Base-by-base conservation (phyloP, 2,329 filamentous ascomycete genomes). In the Phialophora macrospora region DNA sequence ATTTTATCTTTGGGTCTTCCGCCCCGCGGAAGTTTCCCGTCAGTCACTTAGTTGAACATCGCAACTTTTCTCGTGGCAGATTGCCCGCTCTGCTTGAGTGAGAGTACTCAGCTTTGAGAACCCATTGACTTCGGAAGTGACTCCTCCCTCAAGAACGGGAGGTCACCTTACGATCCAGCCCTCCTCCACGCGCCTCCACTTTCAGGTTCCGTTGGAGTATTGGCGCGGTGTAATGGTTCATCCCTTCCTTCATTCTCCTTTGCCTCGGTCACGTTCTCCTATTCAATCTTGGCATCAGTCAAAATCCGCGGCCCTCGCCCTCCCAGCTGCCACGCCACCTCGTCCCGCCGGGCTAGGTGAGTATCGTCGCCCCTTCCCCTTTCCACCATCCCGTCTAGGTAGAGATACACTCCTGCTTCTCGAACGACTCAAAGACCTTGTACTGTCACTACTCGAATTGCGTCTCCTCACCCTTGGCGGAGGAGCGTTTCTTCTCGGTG, bases 291-390 rank as follows among this genome's bases (percentile, higher is more conserved):
- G 28, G 17, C 38, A 52, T 63, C 55, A 66, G n/a, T 58, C 62
- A 44, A 69, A 69, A 52, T 69, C 67, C 11, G 64, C 67, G 9
- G 67, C 67, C 24, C 63, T 60, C 22, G 65, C 57, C 32, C 67
- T 62, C 9, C 48, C 63, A 26, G 48, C 24, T 26, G 51, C 54
- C 26, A n/a, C 51, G 14, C 59, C 63, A 44, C 44, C 52, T 24
- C 57, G 24, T 28, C 57, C 57, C 4, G 60, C 52, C 14, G 70
- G 65, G 48, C 67, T 68, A 12, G 58, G 59, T 26, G 66, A 69
- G 38, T 57, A 55, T 58, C 56, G 51, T 60, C 58, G 24, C 44
- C 22, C 30, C 58, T 38, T 30, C 7, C 32, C 51, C 30, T 22
- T 28, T 14, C 28, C 32, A 38, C n/a, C n/a, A 34, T 22, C 28